Base-by-base conservation (phyloP, 768 basidiomycete species). In the Ramaria sp. region DNA sequence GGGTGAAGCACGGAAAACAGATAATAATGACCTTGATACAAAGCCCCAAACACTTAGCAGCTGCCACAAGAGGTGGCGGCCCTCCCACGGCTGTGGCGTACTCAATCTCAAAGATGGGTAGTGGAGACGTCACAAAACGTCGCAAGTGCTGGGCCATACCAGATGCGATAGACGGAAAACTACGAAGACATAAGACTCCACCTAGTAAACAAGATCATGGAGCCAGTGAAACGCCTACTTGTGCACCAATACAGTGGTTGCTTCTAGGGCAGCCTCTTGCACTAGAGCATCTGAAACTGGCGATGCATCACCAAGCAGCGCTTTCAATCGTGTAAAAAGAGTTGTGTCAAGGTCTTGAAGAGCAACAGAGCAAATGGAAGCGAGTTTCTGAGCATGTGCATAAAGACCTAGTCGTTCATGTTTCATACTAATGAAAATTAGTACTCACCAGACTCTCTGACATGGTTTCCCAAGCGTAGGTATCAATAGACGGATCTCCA, bases 401-500 rank as follows among this genome's bases (percentile, higher is more conserved):
- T 15, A 37, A n/a, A 12, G 12, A 30, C 8, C 32, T 9, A 9
- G 32, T 3, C 44, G 20, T 3, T 18, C 43, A 43, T 24, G 47
- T 28, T 1, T 43, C 15, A 22, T n/a, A 12, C 34, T 48, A 51
- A 45, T 15, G 9, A 16, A 22, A 32, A 47, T 43, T 16, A 25
- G 42, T 38, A 67, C 79, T 47, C 60, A 89, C 90, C 75, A 93
- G 66, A 60, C 85, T 86, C 64, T 93, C 90, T 9, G 90, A 88
- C 82, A 93, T 83, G 0, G 90, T 92, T 64, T 93, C 90, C 83
- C 85, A 92, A 50, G 87, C 82, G 67, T 91, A 93, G n/a, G 85
- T 88, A 64, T 93, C 90, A 32, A 83, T 61, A 0, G 84, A 76
- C 12, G 87, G 89, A 56, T 88, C 85, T 3, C 73, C 70, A 13